phyloP scores from a whole-genome alignment of 1,284 basidiomycete genomes.

The Cutaneotrichosporon cutaneum region DNA sequence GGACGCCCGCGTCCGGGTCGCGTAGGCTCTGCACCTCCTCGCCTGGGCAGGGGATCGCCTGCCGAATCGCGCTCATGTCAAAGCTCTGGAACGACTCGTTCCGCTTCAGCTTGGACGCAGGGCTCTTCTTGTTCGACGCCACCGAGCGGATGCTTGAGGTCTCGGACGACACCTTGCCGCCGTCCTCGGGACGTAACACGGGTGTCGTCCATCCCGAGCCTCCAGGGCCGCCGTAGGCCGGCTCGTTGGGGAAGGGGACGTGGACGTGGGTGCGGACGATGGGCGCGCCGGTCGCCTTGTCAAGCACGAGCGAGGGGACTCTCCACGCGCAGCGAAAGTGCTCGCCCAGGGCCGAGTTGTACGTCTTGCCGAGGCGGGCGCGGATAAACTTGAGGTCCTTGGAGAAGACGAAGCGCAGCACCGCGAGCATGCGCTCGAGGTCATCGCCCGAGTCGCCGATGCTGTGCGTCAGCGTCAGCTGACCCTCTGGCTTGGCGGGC shows the following conservation, averaged over 20 bases:
- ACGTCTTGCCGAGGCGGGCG: conserved; percentile 90
- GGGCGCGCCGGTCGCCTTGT: conserved; percentile 51
- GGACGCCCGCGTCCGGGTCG: conserved; percentile 51
- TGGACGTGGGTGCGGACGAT: conserved; percentile 53
- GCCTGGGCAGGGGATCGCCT: conserved; percentile 45
- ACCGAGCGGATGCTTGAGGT: conserved; percentile 32
- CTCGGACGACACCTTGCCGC: conserved; percentile 33
- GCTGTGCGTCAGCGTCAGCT: conserved; percentile 58
- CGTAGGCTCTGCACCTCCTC: conserved; percentile 40
- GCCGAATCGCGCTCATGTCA: conserved; percentile 20
- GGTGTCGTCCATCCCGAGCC: conserved; percentile 50
- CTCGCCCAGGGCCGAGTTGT: conserved; percentile 90
- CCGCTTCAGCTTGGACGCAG: conserved; percentile 4
- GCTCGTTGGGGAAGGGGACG: conserved; percentile 47
- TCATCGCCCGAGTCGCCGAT: conserved; percentile 86
- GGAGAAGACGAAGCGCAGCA: conserved; percentile 82
- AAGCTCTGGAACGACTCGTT: conserved; percentile 17
- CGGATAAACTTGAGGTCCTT: conserved; percentile 94
- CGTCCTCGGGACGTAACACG: conserved; percentile 43
- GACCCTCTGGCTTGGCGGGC: neutral
- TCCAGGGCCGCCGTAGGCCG: conserved; percentile 47
- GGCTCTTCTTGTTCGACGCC: conserved; percentile 27
- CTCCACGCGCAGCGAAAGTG: conserved; percentile 80
- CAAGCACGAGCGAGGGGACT: conserved; percentile 47
- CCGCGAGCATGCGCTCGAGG: conserved; percentile 87